A percentile compares a stretch with the other conserved stretches of the same genome.
Conservation (phyloP, 306 rosid species). For the Quercus glauca region DNA sequence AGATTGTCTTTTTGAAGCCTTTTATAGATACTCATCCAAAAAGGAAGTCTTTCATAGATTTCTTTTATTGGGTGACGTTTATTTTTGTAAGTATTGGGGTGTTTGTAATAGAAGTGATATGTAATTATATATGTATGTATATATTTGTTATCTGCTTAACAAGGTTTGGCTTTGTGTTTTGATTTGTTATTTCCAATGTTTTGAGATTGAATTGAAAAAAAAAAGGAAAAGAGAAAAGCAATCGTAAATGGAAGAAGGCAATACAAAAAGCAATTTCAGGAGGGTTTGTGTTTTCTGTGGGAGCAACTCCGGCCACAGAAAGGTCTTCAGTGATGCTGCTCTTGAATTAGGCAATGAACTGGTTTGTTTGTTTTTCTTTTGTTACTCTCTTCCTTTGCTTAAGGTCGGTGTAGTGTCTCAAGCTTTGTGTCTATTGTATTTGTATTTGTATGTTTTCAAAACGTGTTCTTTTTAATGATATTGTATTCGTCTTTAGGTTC, state of each 20-base stretch:
- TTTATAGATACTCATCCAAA: slow-evolving; percentile 9
- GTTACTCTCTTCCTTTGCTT: slow-evolving; percentile 13
- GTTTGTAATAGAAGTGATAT: slow-evolving; percentile 15
- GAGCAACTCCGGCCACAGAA: slow-evolving; percentile 80
- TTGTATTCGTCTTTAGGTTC: background rate
- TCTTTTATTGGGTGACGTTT: slow-evolving; percentile 16
- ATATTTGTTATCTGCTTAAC: slow-evolving; percentile 5
- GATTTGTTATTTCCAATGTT: slow-evolving; percentile 29
- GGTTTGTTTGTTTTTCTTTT: slow-evolving; percentile 39
- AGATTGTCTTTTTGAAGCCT: slow-evolving; percentile 29
- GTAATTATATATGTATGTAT: background rate
- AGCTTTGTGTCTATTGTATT: background rate
- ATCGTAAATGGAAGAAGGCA: slow-evolving; percentile 66
- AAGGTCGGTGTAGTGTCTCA: slow-evolving; percentile 18
- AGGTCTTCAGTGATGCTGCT: slow-evolving; percentile 80
- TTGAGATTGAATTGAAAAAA: slow-evolving; percentile 27
- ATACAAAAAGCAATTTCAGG: slow-evolving; percentile 59
- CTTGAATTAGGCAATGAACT: slow-evolving; percentile 84
- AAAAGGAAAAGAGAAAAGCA: slow-evolving; percentile 13
- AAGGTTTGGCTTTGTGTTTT: slow-evolving; percentile 7
- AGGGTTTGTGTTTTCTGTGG: slow-evolving; percentile 93
- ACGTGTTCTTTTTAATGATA: slow-evolving; percentile 9
- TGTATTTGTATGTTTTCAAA: background rate
- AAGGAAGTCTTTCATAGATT: slow-evolving; percentile 23
- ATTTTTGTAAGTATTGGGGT: background rate